phyloP scores from a whole-genome alignment of 2,329 filamentous ascomycete genomes.

The Diaporthe vexans region DNA sequence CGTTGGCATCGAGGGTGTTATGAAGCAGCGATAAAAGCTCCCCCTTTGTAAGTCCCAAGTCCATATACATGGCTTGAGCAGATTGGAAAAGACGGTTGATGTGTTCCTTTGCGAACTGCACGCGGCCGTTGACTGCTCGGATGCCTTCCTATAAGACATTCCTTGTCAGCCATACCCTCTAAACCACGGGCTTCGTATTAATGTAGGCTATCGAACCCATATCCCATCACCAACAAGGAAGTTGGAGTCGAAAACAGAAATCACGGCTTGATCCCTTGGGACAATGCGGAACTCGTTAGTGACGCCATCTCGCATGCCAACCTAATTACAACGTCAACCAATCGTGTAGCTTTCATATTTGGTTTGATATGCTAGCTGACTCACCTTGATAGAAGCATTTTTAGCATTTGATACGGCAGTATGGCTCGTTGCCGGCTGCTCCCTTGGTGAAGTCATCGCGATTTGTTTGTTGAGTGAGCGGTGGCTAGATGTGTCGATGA shows the following conservation, averaged over 20 bases:
- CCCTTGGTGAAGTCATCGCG: neutral
- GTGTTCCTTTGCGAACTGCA: constrained; percentile 1
- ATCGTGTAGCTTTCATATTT: neutral
- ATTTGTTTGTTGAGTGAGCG: neutral
- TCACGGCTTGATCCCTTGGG: neutral
- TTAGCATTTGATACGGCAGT: neutral
- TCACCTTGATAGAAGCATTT: constrained; percentile 1
- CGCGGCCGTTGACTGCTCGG: constrained; percentile 10
- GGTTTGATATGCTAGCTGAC: neutral
- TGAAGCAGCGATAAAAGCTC: neutral
- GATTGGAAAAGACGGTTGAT: constrained; percentile 1
- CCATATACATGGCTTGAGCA: constrained; percentile 4
- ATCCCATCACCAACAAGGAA: constrained; percentile 14
- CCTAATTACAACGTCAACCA: neutral
- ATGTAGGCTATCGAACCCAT: neutral
- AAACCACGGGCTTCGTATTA: no score
- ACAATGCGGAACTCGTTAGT: constrained; percentile 4
- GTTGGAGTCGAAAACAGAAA: constrained; percentile 6
- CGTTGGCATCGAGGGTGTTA: neutral
- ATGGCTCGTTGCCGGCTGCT: constrained; percentile 2
- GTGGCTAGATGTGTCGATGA: neutral
- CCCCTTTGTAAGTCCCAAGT: neutral
- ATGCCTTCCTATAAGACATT: neutral
- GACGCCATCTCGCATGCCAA: constrained; percentile 16
- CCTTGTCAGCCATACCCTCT: neutral